Percentiles rank a stretch among this genome's conserved stretches.
phyloP scores from a whole-genome alignment of 78 protist species.

The Planoprotostelium fungivorum region DNA sequence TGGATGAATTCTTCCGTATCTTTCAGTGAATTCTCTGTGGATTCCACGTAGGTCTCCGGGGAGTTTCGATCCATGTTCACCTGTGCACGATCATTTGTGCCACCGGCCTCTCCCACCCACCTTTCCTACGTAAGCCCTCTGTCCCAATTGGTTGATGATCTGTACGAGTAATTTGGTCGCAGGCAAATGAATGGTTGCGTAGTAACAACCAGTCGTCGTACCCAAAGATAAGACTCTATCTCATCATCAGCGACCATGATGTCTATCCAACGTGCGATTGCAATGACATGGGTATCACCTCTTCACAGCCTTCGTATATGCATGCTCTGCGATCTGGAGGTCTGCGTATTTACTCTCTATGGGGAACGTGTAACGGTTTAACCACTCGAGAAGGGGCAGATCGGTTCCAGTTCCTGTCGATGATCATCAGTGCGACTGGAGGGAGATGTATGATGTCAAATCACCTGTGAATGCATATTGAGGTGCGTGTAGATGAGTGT shows the following conservation, averaged over 20 bases:
- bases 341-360: slow-evolving; percentile 65
- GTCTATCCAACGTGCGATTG: neutral
- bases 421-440: neutral
- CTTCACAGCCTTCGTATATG: slow-evolving; percentile 52
- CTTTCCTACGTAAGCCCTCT: slow-evolving; percentile 86
- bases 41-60: slow-evolving; percentile 82
- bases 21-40: slow-evolving; percentile 36
- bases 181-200: slow-evolving; percentile 82
- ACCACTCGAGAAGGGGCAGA: slow-evolving; percentile 81
- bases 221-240: slow-evolving; percentile 59
- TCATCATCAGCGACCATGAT: no score
- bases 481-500: slow-evolving; percentile 90
- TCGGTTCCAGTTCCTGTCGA: slow-evolving; percentile 60
- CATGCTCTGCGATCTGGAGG: slow-evolving; percentile 50
- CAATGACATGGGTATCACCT: neutral
- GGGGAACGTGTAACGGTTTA: slow-evolving; percentile 85
- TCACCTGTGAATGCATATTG: slow-evolving; percentile 74
- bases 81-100: neutral
- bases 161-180: slow-evolving; percentile 42
- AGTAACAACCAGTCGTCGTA: slow-evolving; percentile 80
- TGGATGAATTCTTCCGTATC: slow-evolving; percentile 45
- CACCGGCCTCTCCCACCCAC: slow-evolving; percentile 60
- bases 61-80: slow-evolving; percentile 49
- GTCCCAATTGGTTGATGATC: slow-evolving; percentile 50
- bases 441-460: no score